These are phyloP conservation scores for Immersiella caudata DNA, from an alignment of 495 filamentous ascomycete species.

Conservation along the genomic window DNA sequence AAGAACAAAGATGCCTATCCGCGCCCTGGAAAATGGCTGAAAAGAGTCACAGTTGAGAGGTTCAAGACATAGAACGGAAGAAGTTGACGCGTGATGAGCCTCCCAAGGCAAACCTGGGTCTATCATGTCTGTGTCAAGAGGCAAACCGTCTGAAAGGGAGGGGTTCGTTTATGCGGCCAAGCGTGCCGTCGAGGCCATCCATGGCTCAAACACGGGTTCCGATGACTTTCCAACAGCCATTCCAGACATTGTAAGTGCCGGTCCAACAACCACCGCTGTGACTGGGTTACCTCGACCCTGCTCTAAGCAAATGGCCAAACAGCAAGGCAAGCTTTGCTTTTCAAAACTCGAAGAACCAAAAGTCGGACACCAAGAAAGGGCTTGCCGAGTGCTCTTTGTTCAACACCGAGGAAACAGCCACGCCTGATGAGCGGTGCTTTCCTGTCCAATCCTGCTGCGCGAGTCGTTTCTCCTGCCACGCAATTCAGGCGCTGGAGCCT, in stretches of 20 bases:
- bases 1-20: not conserved
- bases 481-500: not conserved
- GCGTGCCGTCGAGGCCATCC: not conserved
- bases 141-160: not conserved
- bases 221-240: not conserved
- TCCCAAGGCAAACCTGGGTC: not conserved
- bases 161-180: constrained; percentile 1
- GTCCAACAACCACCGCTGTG: too few relatives aligned
- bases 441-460: not conserved
- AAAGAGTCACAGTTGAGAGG: not conserved
- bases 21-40: not conserved
- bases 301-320: too few relatives aligned
- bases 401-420: not conserved
- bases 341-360: not conserved
- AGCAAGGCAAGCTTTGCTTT: too few relatives aligned
- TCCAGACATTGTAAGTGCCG: too few relatives aligned
- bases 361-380: not conserved
- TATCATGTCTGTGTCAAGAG: not conserved
- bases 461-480: not conserved
- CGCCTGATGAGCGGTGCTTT: not conserved
- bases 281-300: too few relatives aligned
- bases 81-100: not conserved
- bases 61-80: not conserved
- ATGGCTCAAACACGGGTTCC: not conserved
- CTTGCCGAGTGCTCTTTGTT: not conserved